Evolutionary conservation across 2,329 filamentous ascomycete species (phyloP).

Genomic region (Geosmithia morbida): DNA sequence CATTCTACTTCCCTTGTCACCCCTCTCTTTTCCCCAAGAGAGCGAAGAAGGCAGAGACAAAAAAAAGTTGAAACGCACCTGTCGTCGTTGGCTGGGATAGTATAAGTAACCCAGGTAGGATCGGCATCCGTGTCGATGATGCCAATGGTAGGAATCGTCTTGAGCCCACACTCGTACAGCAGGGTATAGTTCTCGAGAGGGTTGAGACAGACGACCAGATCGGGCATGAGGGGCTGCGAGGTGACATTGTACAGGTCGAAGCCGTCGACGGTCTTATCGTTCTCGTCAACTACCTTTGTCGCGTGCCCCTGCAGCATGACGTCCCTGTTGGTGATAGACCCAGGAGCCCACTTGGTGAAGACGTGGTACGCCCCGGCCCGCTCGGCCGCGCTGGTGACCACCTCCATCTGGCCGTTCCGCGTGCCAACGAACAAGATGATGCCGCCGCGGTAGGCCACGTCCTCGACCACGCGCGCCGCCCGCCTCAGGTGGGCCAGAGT

Average conservation of each 20-base stretch:
- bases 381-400: conserved; percentile 68
- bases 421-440: conserved; percentile 87
- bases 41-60: not conserved
- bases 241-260: conserved; percentile 52
- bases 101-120: conserved; percentile 89
- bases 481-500: conserved; percentile 84
- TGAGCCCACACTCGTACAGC: conserved; percentile 78
- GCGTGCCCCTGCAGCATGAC: conserved; percentile 62
- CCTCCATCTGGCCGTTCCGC: conserved; percentile 63
- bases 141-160: conserved; percentile 86
- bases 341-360: conserved; percentile 86
- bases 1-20: no score
- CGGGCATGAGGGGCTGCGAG: conserved; percentile 59
- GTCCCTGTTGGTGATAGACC: conserved; percentile 83
- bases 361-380: conserved; percentile 71
- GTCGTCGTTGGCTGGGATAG: conserved; percentile 94
- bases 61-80: conserved; percentile 38
- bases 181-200: conserved; percentile 83
- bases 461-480: conserved; percentile 82
- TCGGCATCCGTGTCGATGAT: conserved; percentile 89
- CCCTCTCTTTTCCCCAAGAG: not conserved
- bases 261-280: conserved; percentile 44
- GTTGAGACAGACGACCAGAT: conserved; percentile 86
- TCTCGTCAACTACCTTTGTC: conserved; percentile 63
- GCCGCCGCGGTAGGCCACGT: conserved; percentile 69